Percentiles rank a stretch among this genome's conserved stretches.
Evolutionary conservation across 78 protist genomes (phyloP).

Genomic region (Diacronema lutheri): DNA sequence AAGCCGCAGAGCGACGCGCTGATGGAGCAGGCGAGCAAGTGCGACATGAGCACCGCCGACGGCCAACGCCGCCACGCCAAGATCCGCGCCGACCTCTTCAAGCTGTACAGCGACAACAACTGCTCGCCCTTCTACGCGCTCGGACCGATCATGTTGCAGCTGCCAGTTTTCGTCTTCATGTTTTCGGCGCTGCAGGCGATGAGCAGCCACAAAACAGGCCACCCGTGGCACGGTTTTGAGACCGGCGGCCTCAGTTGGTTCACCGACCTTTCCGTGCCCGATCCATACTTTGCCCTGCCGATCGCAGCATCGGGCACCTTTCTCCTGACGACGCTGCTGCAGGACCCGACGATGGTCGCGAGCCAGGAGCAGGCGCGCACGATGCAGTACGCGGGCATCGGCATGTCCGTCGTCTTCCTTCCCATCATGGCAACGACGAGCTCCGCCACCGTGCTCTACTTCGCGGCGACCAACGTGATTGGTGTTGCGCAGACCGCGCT

Average conservation of each 20-base stretch:
- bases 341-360: too few species aligned
- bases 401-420: too few species aligned
- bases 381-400: too few species aligned
- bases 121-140: neutral
- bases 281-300: neutral
- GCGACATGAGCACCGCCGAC: neutral
- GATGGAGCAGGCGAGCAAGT: too few species aligned
- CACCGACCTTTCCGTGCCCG: constrained; percentile 1
- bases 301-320: neutral
- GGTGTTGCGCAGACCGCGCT: too few species aligned
- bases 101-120: neutral
- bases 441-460: too few species aligned
- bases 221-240: neutral
- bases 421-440: too few species aligned
- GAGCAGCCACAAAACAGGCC: neutral
- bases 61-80: neutral
- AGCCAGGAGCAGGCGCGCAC: too few species aligned
- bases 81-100: neutral
- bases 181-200: neutral
- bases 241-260: neutral
- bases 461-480: too few species aligned
- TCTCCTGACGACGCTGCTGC: too few species aligned
- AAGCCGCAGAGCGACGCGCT: neutral
- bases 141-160: neutral
- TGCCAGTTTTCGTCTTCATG: neutral